Evolutionary conservation across 345 rosid species (phyloP).

Genomic region (Abelmoschus esculentus): DNA sequence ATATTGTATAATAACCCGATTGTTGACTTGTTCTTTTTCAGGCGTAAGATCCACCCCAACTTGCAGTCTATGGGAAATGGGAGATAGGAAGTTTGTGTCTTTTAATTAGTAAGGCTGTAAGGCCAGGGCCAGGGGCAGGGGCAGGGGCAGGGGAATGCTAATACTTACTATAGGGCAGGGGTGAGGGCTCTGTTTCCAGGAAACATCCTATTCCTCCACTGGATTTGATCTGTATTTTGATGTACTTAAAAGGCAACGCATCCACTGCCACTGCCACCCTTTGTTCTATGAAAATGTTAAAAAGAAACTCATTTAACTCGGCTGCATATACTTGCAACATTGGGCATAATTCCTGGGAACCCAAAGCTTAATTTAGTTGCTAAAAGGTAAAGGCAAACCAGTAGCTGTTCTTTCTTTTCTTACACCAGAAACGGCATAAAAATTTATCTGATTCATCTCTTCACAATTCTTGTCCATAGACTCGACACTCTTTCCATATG

Average conservation of each 20-base stretch:
- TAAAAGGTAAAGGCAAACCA: constrained; percentile 29
- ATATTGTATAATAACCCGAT: too few relatives aligned
- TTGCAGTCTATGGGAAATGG: background rate
- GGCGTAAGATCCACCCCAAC: too few relatives aligned
- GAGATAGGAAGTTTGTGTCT: background rate
- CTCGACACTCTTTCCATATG: too few relatives aligned
- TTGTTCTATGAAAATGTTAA: background rate
- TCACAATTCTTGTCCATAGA: too few relatives aligned
- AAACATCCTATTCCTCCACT: constrained; percentile 26
- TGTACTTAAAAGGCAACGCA: constrained; percentile 20
- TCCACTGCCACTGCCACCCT: constrained; percentile 11
- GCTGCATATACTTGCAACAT: background rate
- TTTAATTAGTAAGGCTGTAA: background rate
- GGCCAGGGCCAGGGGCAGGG: too few relatives aligned
- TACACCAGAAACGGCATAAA: background rate
- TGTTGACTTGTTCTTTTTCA: too few relatives aligned
- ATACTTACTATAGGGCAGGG: background rate
- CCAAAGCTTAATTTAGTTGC: constrained; percentile 29
- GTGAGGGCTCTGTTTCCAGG: constrained; percentile 16
- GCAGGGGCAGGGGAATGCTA: background rate
- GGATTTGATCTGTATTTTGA: constrained; percentile 22
- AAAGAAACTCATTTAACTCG: background rate
- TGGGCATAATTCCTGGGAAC: constrained; percentile 27
- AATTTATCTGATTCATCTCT: too few relatives aligned
- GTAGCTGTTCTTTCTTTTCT: constrained; percentile 15